These are phyloP conservation scores for Catharanthus roseus DNA, from an alignment of 257 asterid genomes.

Conservation along the genomic window DNA sequence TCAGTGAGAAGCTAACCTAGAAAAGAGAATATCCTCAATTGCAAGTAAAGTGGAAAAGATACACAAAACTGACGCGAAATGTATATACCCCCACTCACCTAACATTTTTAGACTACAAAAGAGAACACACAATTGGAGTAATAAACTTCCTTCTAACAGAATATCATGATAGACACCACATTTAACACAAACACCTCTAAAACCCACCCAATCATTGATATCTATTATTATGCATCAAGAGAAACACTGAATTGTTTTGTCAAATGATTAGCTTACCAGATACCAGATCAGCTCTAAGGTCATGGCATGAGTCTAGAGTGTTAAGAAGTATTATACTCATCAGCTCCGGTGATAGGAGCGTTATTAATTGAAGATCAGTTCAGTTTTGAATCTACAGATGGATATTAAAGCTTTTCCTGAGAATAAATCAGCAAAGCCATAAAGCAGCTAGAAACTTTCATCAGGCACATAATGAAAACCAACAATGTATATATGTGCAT, in stretches of 20 bases:
- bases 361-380: neutral
- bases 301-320: too few species aligned
- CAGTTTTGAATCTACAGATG: neutral
- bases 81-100: neutral
- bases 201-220: neutral
- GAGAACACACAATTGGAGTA: neutral
- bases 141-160: neutral
- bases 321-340: neutral
- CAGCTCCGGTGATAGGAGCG: neutral
- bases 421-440: neutral
- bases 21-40: neutral
- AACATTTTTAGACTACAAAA: neutral
- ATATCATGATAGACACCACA: neutral
- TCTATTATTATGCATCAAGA: neutral
- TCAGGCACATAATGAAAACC: neutral
- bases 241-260: neutral
- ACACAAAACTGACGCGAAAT: neutral
- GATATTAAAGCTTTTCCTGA: neutral
- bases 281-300: neutral
- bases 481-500: neutral
- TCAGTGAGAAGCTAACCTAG: neutral
- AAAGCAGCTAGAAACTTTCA: neutral
- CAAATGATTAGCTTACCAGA: neutral
- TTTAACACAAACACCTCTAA: neutral
- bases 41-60: neutral